These are phyloP conservation scores for Ilyonectria sp. DNA, from an alignment of 2,329 filamentous ascomycete genomes.

Conservation along the genomic window DNA sequence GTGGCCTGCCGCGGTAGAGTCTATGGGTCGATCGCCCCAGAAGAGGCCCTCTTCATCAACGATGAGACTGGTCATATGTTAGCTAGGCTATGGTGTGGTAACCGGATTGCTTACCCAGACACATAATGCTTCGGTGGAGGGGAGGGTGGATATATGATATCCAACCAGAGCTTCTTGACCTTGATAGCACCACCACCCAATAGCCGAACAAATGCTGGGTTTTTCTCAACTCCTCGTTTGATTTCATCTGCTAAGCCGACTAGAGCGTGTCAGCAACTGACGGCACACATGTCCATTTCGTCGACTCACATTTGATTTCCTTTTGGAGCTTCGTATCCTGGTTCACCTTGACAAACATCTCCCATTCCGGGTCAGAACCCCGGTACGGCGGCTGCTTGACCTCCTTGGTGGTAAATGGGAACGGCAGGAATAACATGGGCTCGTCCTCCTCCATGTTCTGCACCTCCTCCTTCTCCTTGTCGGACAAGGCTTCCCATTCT, in stretches of 20 bases:
- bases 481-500: conserved; percentile 59
- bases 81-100: neutral
- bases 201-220: conserved; percentile 57
- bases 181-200: conserved; percentile 64
- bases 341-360: conserved; percentile 71
- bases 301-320: conserved; percentile 62
- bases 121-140: conserved; percentile 73
- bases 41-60: conserved; percentile 65
- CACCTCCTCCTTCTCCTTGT: conserved; percentile 60
- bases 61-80: conserved; percentile 59
- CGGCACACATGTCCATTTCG: neutral
- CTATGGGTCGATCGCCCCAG: conserved; percentile 64
- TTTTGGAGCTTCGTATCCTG: conserved; percentile 65
- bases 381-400: conserved; percentile 67
- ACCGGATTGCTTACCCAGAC: conserved; percentile 65
- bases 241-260: conserved; percentile 54
- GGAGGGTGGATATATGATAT: conserved; percentile 71
- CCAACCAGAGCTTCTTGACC: conserved; percentile 70
- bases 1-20: conserved; percentile 61
- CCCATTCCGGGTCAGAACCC: conserved; percentile 75
- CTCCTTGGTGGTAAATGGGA: conserved; percentile 70
- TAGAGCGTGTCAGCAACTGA: conserved; percentile 37
- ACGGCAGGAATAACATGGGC: conserved; percentile 70
- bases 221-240: conserved; percentile 56
- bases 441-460: conserved; percentile 61